Percentiles rank a stretch among this genome's conserved stretches.
phyloP scores from a whole-genome alignment of 73 alveolate genomes.

The Stentor roeselii region DNA sequence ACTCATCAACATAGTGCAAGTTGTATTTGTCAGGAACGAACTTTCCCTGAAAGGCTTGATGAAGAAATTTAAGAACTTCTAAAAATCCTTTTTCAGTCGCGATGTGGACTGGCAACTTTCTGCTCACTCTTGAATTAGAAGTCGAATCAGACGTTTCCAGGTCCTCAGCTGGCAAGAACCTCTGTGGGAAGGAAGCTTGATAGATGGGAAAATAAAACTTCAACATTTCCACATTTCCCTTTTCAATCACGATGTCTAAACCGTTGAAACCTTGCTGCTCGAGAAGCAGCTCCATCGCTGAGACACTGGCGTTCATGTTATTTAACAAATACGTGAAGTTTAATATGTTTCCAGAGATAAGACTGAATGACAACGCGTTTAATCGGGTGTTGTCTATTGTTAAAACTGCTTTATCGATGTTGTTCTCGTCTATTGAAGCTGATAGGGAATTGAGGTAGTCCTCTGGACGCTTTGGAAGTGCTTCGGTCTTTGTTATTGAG shows the following conservation, averaged over 20 bases:
- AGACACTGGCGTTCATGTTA: background rate
- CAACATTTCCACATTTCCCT: background rate
- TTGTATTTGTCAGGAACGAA: background rate
- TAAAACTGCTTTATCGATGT: background rate
- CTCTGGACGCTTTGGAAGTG: background rate
- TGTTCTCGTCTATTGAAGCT: background rate
- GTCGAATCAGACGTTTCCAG: background rate
- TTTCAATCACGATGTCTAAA: background rate
- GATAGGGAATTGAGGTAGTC: background rate
- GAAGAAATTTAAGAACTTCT: background rate
- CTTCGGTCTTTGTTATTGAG: background rate
- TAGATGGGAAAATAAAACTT: background rate
- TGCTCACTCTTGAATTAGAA: background rate
- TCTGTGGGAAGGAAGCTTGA: background rate
- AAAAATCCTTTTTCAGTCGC: background rate
- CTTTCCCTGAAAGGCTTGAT: background rate
- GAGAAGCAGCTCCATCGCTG: background rate
- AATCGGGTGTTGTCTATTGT: background rate
- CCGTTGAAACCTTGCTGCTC: background rate
- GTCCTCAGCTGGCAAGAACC: background rate
- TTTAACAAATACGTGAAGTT: background rate
- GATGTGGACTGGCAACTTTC: background rate
- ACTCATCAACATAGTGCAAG: background rate
- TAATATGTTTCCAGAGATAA: background rate
- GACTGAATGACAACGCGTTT: background rate